A percentile compares a stretch with the other conserved stretches of the same genome.
Evolutionary conservation across 257 asterid species (phyloP).

Genomic region (Osmanthus fragrans): DNA sequence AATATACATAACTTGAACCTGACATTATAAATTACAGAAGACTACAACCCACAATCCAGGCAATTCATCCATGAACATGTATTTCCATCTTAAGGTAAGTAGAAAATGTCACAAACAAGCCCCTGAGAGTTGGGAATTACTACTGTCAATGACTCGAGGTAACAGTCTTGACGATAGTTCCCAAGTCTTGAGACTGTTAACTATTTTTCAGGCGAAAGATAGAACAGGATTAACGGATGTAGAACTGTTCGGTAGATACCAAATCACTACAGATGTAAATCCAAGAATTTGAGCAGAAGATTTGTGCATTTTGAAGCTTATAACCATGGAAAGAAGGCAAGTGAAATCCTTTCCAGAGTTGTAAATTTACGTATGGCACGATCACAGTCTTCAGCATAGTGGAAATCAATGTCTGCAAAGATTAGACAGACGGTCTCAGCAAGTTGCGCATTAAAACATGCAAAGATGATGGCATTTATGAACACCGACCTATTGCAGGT

Average conservation of each 20-base stretch:
- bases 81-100: not conserved
- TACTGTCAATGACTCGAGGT: not conserved
- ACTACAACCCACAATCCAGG: not conserved
- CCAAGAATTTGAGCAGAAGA: constrained; percentile 56
- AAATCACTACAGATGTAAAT: constrained; percentile 62
- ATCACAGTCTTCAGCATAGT: constrained; percentile 57
- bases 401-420: constrained; percentile 63
- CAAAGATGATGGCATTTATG: not conserved
- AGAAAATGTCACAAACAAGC: not conserved
- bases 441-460: constrained; percentile 8
- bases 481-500: not conserved
- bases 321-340: constrained; percentile 71
- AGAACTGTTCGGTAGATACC: constrained; percentile 31
- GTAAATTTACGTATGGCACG: constrained; percentile 65
- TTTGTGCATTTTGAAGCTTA: constrained; percentile 54
- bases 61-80: not conserved
- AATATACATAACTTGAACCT: not conserved
- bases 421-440: not conserved
- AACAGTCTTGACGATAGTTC: not conserved
- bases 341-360: constrained; percentile 55
- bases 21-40: not conserved
- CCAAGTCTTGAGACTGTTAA: not conserved
- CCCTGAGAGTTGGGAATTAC: not conserved
- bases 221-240: not conserved
- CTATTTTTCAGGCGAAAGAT: not conserved